Conservation (phyloP, 306 rosid species). For the Prunus kanzakura region DNA sequence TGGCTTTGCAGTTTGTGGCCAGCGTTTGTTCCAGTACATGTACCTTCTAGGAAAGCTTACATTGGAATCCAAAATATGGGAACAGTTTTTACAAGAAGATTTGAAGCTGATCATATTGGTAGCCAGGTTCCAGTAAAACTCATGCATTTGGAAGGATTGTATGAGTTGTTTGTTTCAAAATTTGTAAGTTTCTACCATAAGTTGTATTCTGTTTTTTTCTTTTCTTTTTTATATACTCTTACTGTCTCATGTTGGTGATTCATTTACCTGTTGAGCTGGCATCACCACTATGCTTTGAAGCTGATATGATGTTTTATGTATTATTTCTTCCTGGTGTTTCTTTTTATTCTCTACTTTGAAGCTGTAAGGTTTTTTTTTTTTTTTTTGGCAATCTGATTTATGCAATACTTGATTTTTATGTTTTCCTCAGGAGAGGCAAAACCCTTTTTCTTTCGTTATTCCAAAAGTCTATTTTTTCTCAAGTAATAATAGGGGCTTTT, state of each 20-base stretch:
- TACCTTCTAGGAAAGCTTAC: conserved; percentile 89
- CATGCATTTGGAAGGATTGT: conserved; percentile 94
- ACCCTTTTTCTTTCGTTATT: background rate
- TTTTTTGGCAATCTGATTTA: background rate
- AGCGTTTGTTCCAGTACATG: conserved; percentile 96
- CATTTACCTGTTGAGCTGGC: background rate
- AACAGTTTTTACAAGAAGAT: conserved; percentile 93
- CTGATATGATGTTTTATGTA: background rate
- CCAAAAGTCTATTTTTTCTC: background rate
- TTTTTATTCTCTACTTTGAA: conserved; percentile 19
- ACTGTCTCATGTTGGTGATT: conserved; percentile 8
- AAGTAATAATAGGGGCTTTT: background rate
- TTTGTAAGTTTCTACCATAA: conserved; percentile 62
- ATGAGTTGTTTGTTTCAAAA: conserved; percentile 86
- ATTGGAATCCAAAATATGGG: conserved; percentile 98
- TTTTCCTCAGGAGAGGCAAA: background rate
- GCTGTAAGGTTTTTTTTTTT: background rate
- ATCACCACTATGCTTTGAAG: conserved; percentile 4
- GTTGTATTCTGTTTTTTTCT: background rate
- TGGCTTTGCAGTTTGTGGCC: conserved; percentile 79
- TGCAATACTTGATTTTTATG: background rate
- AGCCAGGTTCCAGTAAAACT: conserved; percentile 87
- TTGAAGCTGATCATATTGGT: conserved; percentile 85
- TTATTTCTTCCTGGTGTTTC: conserved; percentile 12
- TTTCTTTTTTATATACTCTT: background rate